Evolutionary conservation across 805 yeast species (phyloP).

Genomic region (Starmerella bombi): DNA sequence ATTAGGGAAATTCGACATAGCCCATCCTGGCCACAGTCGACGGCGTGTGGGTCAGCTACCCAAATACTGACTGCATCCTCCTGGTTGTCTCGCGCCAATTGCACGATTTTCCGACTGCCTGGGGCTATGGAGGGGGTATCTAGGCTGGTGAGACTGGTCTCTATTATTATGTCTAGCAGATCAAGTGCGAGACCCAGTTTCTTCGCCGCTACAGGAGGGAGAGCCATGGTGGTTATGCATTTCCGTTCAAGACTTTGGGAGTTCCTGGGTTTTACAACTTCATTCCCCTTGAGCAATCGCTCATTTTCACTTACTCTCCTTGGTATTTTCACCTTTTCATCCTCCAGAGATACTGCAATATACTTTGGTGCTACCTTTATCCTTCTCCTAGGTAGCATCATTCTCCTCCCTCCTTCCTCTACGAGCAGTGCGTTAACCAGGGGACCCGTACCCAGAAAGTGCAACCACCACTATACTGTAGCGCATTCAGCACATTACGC

Average conservation of each 20-base stretch:
- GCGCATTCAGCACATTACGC: too few relatives aligned
- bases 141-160: too few relatives aligned
- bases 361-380: conserved; percentile 4
- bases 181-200: background rate
- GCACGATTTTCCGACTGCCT: background rate
- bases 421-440: too few relatives aligned
- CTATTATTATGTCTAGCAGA: too few relatives aligned
- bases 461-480: too few relatives aligned
- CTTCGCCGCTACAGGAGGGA: background rate
- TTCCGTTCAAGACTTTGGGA: background rate
- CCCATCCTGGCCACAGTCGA: too few relatives aligned
- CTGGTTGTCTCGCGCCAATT: background rate
- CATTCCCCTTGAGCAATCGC: background rate
- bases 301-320: background rate
- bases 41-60: background rate
- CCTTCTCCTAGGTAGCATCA: too few relatives aligned
- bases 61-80: conserved; percentile 6
- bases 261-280: too few relatives aligned
- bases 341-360: background rate
- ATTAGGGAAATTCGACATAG: background rate
- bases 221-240: background rate
- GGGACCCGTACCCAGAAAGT: too few relatives aligned
- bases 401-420: too few relatives aligned
- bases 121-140: background rate
- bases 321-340: background rate